A percentile compares a stretch with the other conserved stretches of the same genome.
phyloP scores from a whole-genome alignment of 106 monocot genomes.

The Amphibolis antarctica region DNA sequence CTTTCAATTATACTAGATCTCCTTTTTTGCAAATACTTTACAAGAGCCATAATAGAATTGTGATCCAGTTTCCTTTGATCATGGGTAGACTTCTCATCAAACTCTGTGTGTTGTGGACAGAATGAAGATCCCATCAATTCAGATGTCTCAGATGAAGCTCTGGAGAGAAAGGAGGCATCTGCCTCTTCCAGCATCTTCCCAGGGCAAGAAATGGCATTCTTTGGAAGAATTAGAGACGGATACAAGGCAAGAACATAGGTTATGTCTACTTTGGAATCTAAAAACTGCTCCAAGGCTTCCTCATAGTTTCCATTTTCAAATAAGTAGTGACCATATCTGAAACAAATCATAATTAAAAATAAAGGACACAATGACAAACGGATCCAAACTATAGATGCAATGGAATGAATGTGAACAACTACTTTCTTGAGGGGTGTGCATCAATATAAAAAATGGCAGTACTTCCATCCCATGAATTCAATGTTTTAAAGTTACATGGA shows the following conservation, averaged over 20 bases:
- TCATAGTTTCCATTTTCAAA: constrained; percentile 89
- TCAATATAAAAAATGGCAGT: too few relatives aligned
- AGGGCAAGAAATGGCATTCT: constrained; percentile 17
- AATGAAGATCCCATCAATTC: constrained; percentile 61
- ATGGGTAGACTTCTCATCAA: constrained; percentile 53
- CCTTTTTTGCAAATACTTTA: constrained; percentile 88
- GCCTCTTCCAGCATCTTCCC: constrained; percentile 33
- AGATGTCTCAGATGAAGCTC: constrained; percentile 67
- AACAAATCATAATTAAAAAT: background rate
- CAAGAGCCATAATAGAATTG: constrained; percentile 48
- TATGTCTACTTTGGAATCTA: constrained; percentile 89
- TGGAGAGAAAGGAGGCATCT: constrained; percentile 38
- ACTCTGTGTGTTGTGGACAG: constrained; percentile 34
- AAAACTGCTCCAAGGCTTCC: constrained; percentile 79
- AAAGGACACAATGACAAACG: too few relatives aligned
- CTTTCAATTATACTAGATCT: constrained; percentile 72
- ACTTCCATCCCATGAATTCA: too few relatives aligned
- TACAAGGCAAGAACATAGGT: constrained; percentile 80
- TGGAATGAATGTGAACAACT: too few relatives aligned
- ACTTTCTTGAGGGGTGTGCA: too few relatives aligned
- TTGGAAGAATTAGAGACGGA: constrained; percentile 69
- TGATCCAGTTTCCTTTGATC: constrained; percentile 71
- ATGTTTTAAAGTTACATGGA: too few relatives aligned
- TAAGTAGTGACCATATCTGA: constrained; percentile 82
- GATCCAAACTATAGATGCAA: too few relatives aligned